A percentile compares a stretch with the other conserved stretches of the same genome.
These are phyloP conservation scores for Bothriochloa decipiens DNA, from an alignment of 176 grass and related monocot species.

Conservation along the genomic window DNA sequence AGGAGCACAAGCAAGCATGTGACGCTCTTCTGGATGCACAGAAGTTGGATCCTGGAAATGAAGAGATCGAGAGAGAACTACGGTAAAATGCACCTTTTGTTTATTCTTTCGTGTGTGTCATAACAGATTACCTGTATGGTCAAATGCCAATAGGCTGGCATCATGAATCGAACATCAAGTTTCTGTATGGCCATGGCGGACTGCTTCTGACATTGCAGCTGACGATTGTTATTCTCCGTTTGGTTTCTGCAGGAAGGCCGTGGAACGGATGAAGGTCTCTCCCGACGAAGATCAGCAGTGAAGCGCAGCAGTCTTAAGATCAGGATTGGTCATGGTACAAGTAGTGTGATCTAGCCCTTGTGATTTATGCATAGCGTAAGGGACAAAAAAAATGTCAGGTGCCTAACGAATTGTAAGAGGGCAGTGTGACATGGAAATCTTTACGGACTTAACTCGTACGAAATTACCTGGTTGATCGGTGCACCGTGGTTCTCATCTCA, in stretches of 20 bases:
- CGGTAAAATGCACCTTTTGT: neutral
- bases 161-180: neutral
- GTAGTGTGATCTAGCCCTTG: no score
- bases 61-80: constrained; percentile 26
- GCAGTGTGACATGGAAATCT: no score
- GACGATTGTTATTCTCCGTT: neutral
- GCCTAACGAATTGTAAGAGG: no score
- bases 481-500: no score
- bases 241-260: neutral
- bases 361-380: no score
- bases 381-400: no score
- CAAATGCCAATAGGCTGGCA: neutral
- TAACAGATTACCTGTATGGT: no score
- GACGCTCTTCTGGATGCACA: neutral
- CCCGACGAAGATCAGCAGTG: neutral
- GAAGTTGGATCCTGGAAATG: constrained; percentile 27
- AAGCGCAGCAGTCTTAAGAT: no score
- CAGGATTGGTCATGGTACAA: no score
- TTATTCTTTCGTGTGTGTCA: neutral
- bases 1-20: constrained; percentile 11
- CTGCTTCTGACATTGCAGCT: neutral
- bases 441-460: no score
- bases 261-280: constrained; percentile 1
- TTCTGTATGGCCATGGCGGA: neutral
- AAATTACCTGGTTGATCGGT: no score